phyloP scores from a whole-genome alignment of 306 rosid species.

The Corylus americana region DNA sequence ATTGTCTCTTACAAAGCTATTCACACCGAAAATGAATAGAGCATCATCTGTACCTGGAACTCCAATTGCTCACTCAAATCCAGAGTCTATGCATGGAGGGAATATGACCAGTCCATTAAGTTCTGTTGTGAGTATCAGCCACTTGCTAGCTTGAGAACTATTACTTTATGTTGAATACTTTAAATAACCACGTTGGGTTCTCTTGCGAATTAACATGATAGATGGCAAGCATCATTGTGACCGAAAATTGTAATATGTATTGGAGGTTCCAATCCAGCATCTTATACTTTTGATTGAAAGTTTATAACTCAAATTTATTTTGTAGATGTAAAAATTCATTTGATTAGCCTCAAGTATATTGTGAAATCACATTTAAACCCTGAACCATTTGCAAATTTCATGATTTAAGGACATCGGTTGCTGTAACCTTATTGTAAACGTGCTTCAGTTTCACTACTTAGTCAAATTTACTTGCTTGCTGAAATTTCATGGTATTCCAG shows the following conservation, averaged over 20 bases:
- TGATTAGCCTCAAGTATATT: neutral
- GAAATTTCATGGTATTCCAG: neutral
- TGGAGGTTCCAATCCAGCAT: conserved; percentile 14
- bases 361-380: neutral
- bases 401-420: neutral
- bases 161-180: conserved; percentile 3
- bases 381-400: neutral
- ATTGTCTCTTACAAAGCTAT: conserved; percentile 49
- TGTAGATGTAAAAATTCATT: neutral
- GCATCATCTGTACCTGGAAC: conserved; percentile 62
- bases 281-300: neutral
- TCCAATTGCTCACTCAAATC: conserved; percentile 60
- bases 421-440: neutral
- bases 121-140: conserved; percentile 41
- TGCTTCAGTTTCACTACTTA: neutral
- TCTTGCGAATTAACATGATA: neutral
- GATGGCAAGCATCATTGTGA: neutral
- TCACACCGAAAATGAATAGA: conserved; percentile 43
- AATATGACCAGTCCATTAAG: conserved; percentile 25
- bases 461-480: neutral
- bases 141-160: conserved; percentile 17
- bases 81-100: conserved; percentile 60
- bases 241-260: neutral
- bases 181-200: neutral
- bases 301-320: neutral